Base-by-base conservation (phyloP, 208 protist genomes). In the Crithidia acanthocephali region DNA sequence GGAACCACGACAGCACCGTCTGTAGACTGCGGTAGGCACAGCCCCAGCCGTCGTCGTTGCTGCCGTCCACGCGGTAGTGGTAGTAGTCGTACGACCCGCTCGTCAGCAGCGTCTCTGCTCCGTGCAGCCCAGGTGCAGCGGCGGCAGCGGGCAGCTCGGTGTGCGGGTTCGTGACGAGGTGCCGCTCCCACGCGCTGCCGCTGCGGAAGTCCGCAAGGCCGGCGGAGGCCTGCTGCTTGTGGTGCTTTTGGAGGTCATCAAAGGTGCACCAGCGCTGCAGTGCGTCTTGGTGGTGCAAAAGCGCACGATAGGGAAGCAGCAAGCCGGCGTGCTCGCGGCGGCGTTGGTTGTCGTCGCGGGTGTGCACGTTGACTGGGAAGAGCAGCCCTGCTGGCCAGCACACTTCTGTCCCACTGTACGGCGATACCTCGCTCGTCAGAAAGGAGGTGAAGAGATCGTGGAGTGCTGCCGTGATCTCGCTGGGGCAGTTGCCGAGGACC, bases 31-130 rank as follows among this genome's bases (percentile, higher is more conserved):
- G 80, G 68, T 99, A 99, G 2, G 97, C 96, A 76, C 97, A 99
- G 60, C 97, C 97, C 97, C 97, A 99, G 2, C 96, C 96, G 64
- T 98, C 84, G 63, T 98, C 97, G 58, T 92, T 83, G 47, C 97
- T 95, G 15, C 87, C 84, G 80, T 98, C 96, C 25, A 98, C 90
- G 25, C 86, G 83, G 84, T 99, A 99, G 80, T 99, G 97, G 72
- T 98, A 98, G 62, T 98, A 99, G 35, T 98, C 93, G 67, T 98
- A 99, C 3, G 65, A 53, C 0, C 95, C 95, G 28, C 83, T 87
- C 4, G 91, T 84, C 40, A 94, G 4, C 27, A 71, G 73, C 27
- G 69, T 81, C 30, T 83, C 74, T 7, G 80, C 85, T 0, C 87
- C 85, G 1, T 16, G 30, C 44, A 94, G 76, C 7, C 45, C 35